Evolutionary conservation across 1,284 basidiomycete species (phyloP), one percentile per base, ranked within the genome.

Genomic region (Moesziomyces antarcticus): DNA sequence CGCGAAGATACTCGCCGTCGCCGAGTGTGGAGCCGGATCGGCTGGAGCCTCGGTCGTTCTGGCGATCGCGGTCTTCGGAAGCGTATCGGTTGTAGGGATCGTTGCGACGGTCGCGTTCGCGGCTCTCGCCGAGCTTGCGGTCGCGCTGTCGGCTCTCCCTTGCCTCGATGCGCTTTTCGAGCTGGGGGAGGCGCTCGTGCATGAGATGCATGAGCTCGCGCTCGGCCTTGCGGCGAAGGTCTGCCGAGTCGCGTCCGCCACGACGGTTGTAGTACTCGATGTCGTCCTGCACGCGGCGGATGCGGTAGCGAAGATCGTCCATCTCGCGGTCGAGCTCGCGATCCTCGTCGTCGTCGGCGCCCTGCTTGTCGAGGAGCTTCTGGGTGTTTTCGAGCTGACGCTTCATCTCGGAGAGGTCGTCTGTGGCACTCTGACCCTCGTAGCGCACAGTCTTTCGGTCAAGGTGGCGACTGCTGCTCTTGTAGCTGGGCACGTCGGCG

Each of bases 171-270:
- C 90, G 90, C 79, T 91, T 88, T 85, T 98, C 94, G 14, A 99
- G 88, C 72, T 93, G 92, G 0, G 96, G 97, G 3, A 99, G 87
- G 57, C 92, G 89, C 83, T 97, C 94, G 79, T 98, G 94, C 89
- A 93, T 90, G 50, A 99, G 87, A 58, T 88, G 88, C 73, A 97
- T 85, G 42, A 98, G 87, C 78, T 98, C 93, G 42, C 97, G 88
- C 85, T 99, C 97, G 22, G 97, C 88, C 79, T 90, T 89, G 35
- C 97, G 87, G 54, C 91, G 88, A 64, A 96, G 93, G 84, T 93
- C 93, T 10, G 89, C 88, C 6, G 87, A 85, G 10, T 90, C 89
- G 59, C 90, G 88, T 1, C 94, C 89, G 0, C 93, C 92, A 20
- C 91, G 89, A n/a, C 85, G 79, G 20, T 91, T 90, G 58, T 91